phyloP scores from a whole-genome alignment of 257 asterid species.

The Solanum gandarillasii region DNA sequence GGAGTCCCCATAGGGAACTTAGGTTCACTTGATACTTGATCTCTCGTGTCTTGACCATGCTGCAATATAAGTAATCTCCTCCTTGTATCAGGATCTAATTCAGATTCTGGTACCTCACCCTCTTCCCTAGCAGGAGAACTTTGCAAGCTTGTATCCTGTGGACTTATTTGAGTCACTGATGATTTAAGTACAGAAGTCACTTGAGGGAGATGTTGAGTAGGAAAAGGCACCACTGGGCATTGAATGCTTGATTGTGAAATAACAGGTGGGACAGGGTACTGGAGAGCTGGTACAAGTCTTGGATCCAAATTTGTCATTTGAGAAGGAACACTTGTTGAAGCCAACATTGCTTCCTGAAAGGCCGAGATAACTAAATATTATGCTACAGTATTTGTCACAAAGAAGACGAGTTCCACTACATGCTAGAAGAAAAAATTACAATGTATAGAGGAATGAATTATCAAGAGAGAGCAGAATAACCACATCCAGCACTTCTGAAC shows the following conservation, averaged over 20 bases:
- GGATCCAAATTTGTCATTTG: slow-evolving; percentile 43
- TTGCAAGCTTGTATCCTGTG: slow-evolving; percentile 46
- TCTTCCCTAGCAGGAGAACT: slow-evolving; percentile 96
- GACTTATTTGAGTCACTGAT: slow-evolving; percentile 39
- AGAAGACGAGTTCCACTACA: background rate
- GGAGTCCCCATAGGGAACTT: slow-evolving; percentile 55
- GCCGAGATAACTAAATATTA: background rate
- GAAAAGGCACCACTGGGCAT: slow-evolving; percentile 40
- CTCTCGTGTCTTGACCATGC: slow-evolving; percentile 94
- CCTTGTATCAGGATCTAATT: slow-evolving; percentile 97
- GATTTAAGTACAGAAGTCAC: slow-evolving; percentile 39
- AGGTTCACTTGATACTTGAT: slow-evolving; percentile 57
- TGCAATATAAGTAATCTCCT: slow-evolving; percentile 92
- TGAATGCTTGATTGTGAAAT: slow-evolving; percentile 39
- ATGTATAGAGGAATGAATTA: background rate
- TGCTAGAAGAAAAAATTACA: background rate
- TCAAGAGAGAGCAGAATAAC: background rate
- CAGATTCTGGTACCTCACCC: slow-evolving; percentile 98
- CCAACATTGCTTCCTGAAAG: slow-evolving; percentile 62
- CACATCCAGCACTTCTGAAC: background rate
- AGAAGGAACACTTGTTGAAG: slow-evolving; percentile 53
- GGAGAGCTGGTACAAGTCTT: slow-evolving; percentile 43
- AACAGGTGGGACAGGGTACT: slow-evolving; percentile 32
- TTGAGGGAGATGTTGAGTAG: slow-evolving; percentile 60
- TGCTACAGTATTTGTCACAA: background rate